phyloP scores from a whole-genome alignment of 148 eudicot species.

The Beta vulgaris region DNA sequence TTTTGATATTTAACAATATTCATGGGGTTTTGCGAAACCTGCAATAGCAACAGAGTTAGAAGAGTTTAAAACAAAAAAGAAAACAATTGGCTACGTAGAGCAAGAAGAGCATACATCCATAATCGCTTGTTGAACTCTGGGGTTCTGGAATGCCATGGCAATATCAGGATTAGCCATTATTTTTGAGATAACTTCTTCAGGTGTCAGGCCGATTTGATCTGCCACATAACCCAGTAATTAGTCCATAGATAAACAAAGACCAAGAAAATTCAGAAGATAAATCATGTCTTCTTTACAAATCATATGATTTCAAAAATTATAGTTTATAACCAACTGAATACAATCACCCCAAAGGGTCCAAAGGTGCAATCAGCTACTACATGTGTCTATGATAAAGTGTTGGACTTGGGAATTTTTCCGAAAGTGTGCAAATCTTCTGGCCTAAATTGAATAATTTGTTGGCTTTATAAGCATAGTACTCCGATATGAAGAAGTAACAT shows the following conservation, averaged over 20 bases:
- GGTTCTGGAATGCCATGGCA: conserved; percentile 97
- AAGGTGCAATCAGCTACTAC: not conserved
- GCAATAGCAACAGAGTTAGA: conserved; percentile 37
- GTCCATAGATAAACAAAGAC: not conserved
- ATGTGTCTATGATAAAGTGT: not conserved
- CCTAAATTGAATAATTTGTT: not conserved
- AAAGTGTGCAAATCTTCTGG: not conserved
- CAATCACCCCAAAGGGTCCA: not conserved
- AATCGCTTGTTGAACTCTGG: conserved; percentile 95
- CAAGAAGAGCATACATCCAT: conserved; percentile 69
- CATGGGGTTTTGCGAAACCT: conserved; percentile 89
- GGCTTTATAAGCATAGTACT: not conserved
- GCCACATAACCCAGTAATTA: conserved; percentile 18
- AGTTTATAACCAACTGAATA: not conserved
- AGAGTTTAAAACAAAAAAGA: not conserved
- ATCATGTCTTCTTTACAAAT: not conserved
- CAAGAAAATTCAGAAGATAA: not conserved
- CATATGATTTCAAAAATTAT: not conserved
- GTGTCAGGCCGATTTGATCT: conserved; percentile 94
- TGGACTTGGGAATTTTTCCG: not conserved
- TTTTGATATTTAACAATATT: conserved; percentile 88
- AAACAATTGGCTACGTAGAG: not conserved
- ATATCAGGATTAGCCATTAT: conserved; percentile 93
- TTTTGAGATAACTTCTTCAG: conserved; percentile 91
- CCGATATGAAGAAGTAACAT: not conserved